Evolutionary conservation across 2,329 filamentous ascomycete species (phyloP).

Genomic region (Colletotrichum sp.): DNA sequence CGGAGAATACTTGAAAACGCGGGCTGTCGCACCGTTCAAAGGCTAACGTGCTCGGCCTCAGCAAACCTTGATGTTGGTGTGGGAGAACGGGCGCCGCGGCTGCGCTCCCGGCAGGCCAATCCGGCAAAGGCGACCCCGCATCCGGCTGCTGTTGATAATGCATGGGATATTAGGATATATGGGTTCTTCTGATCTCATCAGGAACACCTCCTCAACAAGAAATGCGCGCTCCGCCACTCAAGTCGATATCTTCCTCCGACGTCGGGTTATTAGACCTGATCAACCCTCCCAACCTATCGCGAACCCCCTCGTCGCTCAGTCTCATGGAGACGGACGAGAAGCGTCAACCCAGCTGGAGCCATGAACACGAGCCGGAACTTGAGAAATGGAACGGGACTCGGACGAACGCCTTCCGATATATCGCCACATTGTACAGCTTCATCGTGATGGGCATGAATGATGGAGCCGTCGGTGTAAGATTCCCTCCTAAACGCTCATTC

Average conservation of each 20-base stretch:
- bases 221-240: background rate
- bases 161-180: background rate
- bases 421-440: conserved; percentile 66
- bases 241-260: background rate
- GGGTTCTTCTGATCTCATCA: background rate
- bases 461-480: conserved; percentile 63
- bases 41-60: background rate
- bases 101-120: background rate
- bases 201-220: background rate
- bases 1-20: background rate
- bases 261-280: background rate
- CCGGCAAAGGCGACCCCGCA: background rate
- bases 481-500: background rate
- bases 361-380: conserved; percentile 20
- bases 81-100: background rate
- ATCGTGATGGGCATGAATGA: conserved; percentile 74
- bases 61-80: background rate
- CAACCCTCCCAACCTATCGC: background rate
- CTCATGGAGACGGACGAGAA: background rate
- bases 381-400: conserved; percentile 70
- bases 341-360: background rate
- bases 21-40: background rate
- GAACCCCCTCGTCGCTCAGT: background rate
- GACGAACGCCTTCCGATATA: conserved; percentile 62
- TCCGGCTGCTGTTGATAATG: background rate